Percentiles rank a stretch among this genome's conserved stretches.
Evolutionary conservation across 768 basidiomycete species (phyloP).

Genomic region (Rhizopogon vesiculosus): DNA sequence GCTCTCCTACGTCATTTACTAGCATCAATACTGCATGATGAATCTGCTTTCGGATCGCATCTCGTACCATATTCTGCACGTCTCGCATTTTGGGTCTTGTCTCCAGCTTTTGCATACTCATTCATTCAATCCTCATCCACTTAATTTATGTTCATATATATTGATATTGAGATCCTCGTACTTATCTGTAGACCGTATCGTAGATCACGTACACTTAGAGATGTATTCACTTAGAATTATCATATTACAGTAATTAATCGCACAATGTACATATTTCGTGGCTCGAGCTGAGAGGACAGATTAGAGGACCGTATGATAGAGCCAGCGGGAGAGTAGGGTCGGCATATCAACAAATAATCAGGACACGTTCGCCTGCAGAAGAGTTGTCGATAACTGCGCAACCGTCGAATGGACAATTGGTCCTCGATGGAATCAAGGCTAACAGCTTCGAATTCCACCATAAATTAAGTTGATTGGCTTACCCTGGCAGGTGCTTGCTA

Average conservation of each 20-base stretch:
- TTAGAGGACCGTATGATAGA: too few species aligned
- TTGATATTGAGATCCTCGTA: not conserved
- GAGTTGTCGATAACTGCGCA: too few species aligned
- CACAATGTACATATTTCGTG: not conserved
- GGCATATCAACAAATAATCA: too few species aligned
- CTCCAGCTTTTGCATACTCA: not conserved
- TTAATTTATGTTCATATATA: not conserved
- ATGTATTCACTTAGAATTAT: not conserved
- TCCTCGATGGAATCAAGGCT: too few species aligned
- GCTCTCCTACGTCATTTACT: not conserved
- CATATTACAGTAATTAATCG: not conserved
- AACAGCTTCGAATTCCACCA: too few species aligned
- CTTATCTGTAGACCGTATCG: not conserved
- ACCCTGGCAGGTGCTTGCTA: too few species aligned
- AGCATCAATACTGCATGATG: not conserved
- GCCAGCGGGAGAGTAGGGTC: too few species aligned
- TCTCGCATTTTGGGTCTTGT: not conserved
- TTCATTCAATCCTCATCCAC: not conserved
- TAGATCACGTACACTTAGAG: not conserved
- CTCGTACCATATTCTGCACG: not conserved
- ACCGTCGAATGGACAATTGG: too few species aligned
- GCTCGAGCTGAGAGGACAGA: too few species aligned
- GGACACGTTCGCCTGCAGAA: too few species aligned
- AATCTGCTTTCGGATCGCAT: not conserved
- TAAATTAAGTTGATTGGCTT: too few species aligned